Percentiles rank a stretch among this genome's conserved stretches.
Conservation (phyloP, 768 basidiomycete species). For the Suillus discolor region DNA sequence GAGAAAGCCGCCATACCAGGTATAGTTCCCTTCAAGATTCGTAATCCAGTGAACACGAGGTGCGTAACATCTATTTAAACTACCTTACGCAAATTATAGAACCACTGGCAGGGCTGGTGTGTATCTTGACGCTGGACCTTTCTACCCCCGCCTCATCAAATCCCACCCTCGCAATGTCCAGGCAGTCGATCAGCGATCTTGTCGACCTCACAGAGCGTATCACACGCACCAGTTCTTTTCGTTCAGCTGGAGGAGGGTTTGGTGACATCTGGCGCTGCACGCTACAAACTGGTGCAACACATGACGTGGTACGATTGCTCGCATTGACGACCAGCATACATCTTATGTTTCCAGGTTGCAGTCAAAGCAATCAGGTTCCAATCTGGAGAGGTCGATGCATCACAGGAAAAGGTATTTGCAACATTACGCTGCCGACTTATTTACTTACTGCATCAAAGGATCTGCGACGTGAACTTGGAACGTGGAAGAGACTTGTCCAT, state of each 20-base stretch:
- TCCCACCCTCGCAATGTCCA: background rate
- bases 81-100: constrained; percentile 1
- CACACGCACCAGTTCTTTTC: background rate
- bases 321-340: background rate
- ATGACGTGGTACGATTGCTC: background rate
- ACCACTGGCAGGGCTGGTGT: background rate
- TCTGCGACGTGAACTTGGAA: constrained; percentile 31
- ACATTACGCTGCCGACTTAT: background rate
- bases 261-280: constrained; percentile 8
- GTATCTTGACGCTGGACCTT: constrained; percentile 6
- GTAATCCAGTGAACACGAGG: constrained; percentile 4
- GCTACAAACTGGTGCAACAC: background rate
- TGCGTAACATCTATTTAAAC: constrained; percentile 5
- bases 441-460: constrained; percentile 5
- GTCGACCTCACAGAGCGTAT: constrained; percentile 8
- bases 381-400: background rate
- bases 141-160: background rate
- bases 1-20: background rate
- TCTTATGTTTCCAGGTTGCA: constrained; percentile 9
- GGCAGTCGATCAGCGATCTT: background rate
- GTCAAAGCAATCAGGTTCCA: constrained; percentile 6
- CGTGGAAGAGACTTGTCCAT: constrained; percentile 22
- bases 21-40: background rate
- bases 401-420: constrained; percentile 1
- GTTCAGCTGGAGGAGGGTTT: background rate